Conservation (phyloP, 2,329 filamentous ascomycete species). For the Phoma sp. region DNA sequence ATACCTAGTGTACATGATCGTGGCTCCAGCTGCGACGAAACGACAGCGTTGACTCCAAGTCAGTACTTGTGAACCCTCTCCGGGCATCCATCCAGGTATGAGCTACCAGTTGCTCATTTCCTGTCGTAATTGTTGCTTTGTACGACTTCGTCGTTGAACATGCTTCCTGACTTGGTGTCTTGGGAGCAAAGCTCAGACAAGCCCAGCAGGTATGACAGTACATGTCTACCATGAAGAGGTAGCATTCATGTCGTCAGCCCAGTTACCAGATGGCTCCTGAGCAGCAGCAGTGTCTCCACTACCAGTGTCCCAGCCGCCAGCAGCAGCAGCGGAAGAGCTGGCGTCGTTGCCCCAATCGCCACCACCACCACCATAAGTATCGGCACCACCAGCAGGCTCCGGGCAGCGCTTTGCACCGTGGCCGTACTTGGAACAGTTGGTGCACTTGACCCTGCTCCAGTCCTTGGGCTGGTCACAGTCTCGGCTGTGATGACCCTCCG, state of each 20-base stretch:
- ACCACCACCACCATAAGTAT: constrained; percentile 30
- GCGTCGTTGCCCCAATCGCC: constrained; percentile 34
- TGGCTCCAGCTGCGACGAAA: background rate
- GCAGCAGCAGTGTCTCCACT: constrained; percentile 21
- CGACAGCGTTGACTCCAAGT: background rate
- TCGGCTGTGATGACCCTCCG: constrained; percentile 64
- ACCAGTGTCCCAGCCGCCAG: constrained; percentile 30
- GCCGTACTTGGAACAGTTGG: constrained; percentile 59
- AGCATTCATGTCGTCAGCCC: constrained; percentile 11
- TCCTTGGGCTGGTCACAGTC: constrained; percentile 63
- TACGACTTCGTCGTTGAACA: background rate
- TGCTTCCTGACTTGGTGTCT: background rate
- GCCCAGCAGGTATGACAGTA: background rate
- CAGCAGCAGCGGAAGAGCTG: constrained; percentile 20
- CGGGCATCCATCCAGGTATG: background rate
- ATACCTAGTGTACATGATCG: constrained; percentile 4
- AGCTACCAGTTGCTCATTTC: constrained; percentile 7
- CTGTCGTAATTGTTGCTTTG: background rate
- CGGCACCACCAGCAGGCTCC: constrained; percentile 32
- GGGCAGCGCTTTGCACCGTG: constrained; percentile 52
- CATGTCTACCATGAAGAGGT: constrained; percentile 16
- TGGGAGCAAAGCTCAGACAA: background rate
- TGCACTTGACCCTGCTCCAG: constrained; percentile 65
- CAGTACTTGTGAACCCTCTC: background rate
- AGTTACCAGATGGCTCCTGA: constrained; percentile 6